Evolutionary conservation across 1,139 yeast species (phyloP), one percentile per base, ranked within the genome.

Genomic region (Zygoascus meyerae): DNA sequence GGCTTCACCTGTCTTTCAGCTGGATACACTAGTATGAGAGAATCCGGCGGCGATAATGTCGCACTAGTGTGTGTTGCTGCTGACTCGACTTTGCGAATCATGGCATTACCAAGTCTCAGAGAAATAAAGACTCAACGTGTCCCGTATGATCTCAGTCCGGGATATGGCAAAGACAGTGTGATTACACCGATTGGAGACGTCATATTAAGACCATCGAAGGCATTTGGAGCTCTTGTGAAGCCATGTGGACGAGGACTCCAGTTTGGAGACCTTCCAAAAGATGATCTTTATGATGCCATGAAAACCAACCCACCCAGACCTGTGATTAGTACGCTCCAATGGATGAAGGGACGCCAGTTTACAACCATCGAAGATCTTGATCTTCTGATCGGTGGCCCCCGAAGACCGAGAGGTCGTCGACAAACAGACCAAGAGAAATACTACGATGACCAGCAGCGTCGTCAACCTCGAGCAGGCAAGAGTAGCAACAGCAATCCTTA

Each of bases 311-410:
- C 96, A 1, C 78, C 80, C 18, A 74, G 97, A 42, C 98, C 98
- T 1, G 73, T 79, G 3, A 80, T 86, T 5, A 79, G 89, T 44
- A 79, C 95, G 0, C 71, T 86, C 46, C 94, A 83, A 65, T 86
- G 97, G 95, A 87, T 94, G 9, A 80, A 83, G 55, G 95, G 96
- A 5, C 74, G 82, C 1, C 78, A 77, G 36, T 73, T 74, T 51
- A 74, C 83, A 12, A 70, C 79, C 2, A 65, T 75, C 31, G 73
- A 75, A 1, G 95, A 86, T 41, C 57, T 71, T n/a, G 73, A 71
- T 50, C 21, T 38, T 2, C 46, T 52, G 21, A 48, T 71, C 45
- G 72, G 71, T 4, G 73, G 73, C 4, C 63, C 67, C 4, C 57
- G 67, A 15, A 60, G 73, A 8, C 70, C 71, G 15, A 65, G 60